Percentiles rank a stretch among this genome's conserved stretches.
phyloP scores from a whole-genome alignment of 2,329 filamentous ascomycete species.

The Xylaria multiplex region DNA sequence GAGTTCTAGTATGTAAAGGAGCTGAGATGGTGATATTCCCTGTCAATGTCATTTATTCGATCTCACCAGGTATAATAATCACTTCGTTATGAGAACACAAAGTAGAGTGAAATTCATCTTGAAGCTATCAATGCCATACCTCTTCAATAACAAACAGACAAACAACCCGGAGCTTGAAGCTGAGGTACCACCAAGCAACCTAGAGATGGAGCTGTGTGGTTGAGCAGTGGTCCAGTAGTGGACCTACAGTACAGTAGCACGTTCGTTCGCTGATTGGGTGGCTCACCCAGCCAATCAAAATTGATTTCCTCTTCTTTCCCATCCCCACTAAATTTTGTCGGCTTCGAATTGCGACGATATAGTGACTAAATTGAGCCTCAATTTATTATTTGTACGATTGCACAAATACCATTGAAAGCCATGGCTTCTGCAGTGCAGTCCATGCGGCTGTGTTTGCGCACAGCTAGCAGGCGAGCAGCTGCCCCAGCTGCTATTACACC shows the following conservation, averaged over 20 bases:
- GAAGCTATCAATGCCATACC: not conserved
- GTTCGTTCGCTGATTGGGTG: slow-evolving; percentile 16
- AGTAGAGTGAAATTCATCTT: not conserved
- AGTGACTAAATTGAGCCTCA: slow-evolving; percentile 23
- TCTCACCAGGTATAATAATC: not conserved
- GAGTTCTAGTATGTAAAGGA: not conserved
- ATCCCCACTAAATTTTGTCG: slow-evolving; percentile 38
- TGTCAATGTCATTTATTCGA: not conserved
- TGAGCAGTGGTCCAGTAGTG: not conserved
- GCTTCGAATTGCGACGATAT: slow-evolving; percentile 20
- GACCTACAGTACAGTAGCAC: not conserved
- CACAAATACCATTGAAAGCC: slow-evolving; percentile 39
- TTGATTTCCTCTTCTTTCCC: slow-evolving; percentile 1
- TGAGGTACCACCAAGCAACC: no score
- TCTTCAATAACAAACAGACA: no score
- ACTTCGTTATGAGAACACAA: not conserved
- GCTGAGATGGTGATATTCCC: not conserved
- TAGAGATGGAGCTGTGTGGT: not conserved
- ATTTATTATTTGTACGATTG: slow-evolving; percentile 27
- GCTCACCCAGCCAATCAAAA: slow-evolving; percentile 21
- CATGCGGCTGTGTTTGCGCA: slow-evolving; percentile 54
- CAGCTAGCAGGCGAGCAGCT: slow-evolving; percentile 45
- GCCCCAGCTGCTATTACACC: slow-evolving; percentile 36
- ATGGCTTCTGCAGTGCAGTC: slow-evolving; percentile 57
- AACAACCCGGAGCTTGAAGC: no score